Base-by-base conservation (phyloP, 257 asterid genomes). In the Ehretia macrophylla region DNA sequence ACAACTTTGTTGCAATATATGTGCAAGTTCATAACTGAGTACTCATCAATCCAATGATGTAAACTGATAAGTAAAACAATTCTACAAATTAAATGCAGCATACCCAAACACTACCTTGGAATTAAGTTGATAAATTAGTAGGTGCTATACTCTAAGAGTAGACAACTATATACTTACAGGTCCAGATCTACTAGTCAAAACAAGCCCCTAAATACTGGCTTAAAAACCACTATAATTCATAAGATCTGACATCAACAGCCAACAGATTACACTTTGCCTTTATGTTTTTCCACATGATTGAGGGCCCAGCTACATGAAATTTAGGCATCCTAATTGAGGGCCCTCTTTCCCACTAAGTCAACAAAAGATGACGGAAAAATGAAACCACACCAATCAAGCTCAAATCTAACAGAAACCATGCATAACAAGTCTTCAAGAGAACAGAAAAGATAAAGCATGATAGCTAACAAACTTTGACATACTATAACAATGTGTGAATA, bases 181-280 rank as follows among this genome's bases (percentile, higher is more conserved):
- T 37, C 75, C 79, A 68, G 76, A 85, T 85, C 88, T 62, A 72
- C 56, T 46, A 45, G 74, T 66, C 58, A 64, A 69, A 69, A 35
- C n/a, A 42, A 22, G 13, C 35, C 57, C 46, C 4, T 44, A 27
- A 22, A 38, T 32, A 61, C 54, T 54, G 57, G 64, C 32, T 37
- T 10, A 17, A 45, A 53, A 65, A 58, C 57, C 39, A 4, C 11
- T 37, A 57, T 50, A 17, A 63, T 60, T 63, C 58, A 54, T 47
- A 56, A 61, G 78, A 58, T 61, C 69, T 58, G 47, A 32, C 49
- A 35, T 60, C 51, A 64, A 42, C 69, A 40, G 48, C 32, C 32
- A 21, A 42, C 51, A 44, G 17, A 58, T 14, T 44, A 52, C 11
- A 58, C 59, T 39, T 59, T 45, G 17, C 23, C 39, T 32, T 54